Percentiles rank a stretch among this genome's conserved stretches.
These are phyloP conservation scores for Lobosporangium transversale DNA, from an alignment of 192 early-diverging fungal species.

Conservation along the genomic window DNA sequence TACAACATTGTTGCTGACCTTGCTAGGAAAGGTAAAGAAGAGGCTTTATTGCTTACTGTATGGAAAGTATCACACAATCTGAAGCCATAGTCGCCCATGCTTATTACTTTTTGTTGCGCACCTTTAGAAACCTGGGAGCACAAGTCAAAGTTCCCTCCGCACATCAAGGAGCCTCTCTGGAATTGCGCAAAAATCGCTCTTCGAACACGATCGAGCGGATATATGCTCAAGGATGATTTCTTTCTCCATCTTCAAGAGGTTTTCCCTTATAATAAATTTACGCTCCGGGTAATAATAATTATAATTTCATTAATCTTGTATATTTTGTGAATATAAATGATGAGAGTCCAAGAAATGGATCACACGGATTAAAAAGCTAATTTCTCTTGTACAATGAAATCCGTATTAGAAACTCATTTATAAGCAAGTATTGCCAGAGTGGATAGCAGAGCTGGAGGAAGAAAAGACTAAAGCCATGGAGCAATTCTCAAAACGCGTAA, in stretches of 20 bases:
- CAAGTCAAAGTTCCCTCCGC: constrained; percentile 59
- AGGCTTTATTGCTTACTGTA: not conserved
- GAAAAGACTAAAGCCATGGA: constrained; percentile 10
- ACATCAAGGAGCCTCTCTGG: constrained; percentile 52
- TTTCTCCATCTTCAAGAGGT: constrained; percentile 55
- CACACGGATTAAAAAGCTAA: no score
- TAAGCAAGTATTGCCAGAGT: constrained; percentile 26
- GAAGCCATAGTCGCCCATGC: not conserved
- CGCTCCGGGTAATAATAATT: constrained; percentile 50
- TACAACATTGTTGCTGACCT: constrained; percentile 37
- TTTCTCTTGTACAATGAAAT: no score
- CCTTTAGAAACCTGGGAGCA: constrained; percentile 60
- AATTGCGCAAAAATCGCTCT: constrained; percentile 32
- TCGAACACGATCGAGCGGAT: constrained; percentile 32
- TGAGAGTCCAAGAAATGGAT: no score
- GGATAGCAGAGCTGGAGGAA: constrained; percentile 28
- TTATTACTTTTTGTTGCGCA: not conserved
- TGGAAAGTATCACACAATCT: not conserved
- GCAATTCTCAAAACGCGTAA: constrained; percentile 10
- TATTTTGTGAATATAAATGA: no score
- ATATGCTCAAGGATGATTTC: constrained; percentile 58
- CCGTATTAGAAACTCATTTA: constrained; percentile 52
- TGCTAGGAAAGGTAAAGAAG: constrained; percentile 47
- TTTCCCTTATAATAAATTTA: constrained; percentile 66
- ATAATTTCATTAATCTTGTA: no score